Conservation (phyloP, 2,329 filamentous ascomycete genomes). For the Colletotrichum sp. region DNA sequence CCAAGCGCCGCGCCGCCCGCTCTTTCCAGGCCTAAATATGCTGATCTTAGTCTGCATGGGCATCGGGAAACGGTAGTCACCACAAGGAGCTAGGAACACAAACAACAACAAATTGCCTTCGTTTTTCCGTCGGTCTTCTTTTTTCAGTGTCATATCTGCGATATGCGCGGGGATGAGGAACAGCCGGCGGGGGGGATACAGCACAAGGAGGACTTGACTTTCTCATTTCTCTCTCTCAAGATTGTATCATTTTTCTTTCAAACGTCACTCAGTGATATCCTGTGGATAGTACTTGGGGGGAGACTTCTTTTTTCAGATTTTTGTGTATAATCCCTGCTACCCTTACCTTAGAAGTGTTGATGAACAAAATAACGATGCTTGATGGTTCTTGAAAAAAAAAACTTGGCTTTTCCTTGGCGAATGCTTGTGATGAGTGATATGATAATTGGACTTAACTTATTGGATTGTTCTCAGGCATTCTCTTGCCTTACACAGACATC, state of each 20-base stretch:
- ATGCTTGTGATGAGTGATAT: neutral
- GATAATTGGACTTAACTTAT: neutral
- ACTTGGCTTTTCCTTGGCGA: neutral
- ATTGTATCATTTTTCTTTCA: neutral
- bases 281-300: slow-evolving; percentile 10
- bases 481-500: neutral
- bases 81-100: neutral
- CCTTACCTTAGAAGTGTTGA: neutral
- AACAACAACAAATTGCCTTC: neutral
- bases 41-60: neutral
- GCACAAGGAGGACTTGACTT: neutral
- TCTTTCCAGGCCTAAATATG: slow-evolving; percentile 12
- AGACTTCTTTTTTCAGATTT: neutral
- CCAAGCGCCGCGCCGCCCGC: slow-evolving; percentile 37
- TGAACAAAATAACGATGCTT: slow-evolving; percentile 16
- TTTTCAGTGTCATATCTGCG: neutral
- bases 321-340: neutral
- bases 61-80: neutral
- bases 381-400: slow-evolving; percentile 9
- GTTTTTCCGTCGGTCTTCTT: neutral
- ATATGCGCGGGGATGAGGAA: neutral
- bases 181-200: neutral
- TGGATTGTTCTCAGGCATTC: neutral
- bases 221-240: neutral
- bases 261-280: slow-evolving; percentile 12